A percentile compares a stretch with the other conserved stretches of the same genome.
Conservation (phyloP, 306 rosid genomes). For the Medicago arabica region DNA sequence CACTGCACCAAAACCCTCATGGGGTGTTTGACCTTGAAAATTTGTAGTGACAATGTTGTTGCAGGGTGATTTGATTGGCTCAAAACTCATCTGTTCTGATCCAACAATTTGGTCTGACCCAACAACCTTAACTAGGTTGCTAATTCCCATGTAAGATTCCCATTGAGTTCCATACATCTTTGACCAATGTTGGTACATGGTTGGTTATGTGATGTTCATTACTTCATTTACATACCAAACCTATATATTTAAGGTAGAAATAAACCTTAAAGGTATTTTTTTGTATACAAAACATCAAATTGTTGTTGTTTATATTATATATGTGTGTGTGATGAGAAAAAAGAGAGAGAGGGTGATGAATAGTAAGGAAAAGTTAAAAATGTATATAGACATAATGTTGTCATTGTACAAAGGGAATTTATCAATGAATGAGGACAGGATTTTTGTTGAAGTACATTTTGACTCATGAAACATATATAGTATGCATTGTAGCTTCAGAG, state of each 20-base stretch:
- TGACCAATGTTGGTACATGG: conserved; percentile 32
- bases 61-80: conserved; percentile 30
- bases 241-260: conserved; percentile 5
- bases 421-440: conserved; percentile 30
- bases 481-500: conserved; percentile 8
- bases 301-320: neutral
- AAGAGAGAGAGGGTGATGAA: neutral
- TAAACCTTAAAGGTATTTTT: neutral
- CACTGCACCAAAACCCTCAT: conserved; percentile 21
- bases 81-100: conserved; percentile 27
- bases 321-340: neutral
- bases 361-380: conserved; percentile 20
- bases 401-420: conserved; percentile 35
- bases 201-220: conserved; percentile 33
- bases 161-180: conserved; percentile 38
- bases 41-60: conserved; percentile 32
- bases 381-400: conserved; percentile 40
- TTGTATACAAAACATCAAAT: conserved; percentile 7
- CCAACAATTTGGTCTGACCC: conserved; percentile 35
- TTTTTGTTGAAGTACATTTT: conserved; percentile 36
- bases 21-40: conserved; percentile 29
- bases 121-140: conserved; percentile 35
- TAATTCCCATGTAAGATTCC: conserved; percentile 38
- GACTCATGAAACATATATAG: conserved; percentile 13
- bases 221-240: conserved; percentile 25